phyloP scores from a whole-genome alignment of 495 filamentous ascomycete genomes.

The Daldinia decipiens region DNA sequence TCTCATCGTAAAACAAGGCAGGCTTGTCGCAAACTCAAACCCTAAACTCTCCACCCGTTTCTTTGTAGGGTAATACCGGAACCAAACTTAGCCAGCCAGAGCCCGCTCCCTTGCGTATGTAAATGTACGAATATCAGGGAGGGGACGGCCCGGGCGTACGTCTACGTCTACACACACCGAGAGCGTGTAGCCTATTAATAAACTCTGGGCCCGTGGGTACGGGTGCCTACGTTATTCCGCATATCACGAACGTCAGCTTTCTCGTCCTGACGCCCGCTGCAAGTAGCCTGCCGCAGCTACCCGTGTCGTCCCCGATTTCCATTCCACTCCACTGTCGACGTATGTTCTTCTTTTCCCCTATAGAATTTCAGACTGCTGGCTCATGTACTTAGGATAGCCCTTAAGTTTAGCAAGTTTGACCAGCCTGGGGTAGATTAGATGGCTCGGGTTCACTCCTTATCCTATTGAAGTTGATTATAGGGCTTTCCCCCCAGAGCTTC shows the following conservation, averaged over 20 bases:
- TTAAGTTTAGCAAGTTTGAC: neutral
- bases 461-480: neutral
- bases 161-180: neutral
- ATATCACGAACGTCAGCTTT: conserved; percentile 11
- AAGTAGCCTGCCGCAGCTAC: conserved; percentile 29
- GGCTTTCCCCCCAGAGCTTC: neutral
- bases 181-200: conserved; percentile 4
- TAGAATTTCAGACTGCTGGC: too few relatives aligned
- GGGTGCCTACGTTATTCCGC: conserved; percentile 18
- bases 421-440: neutral
- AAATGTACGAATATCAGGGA: neutral
- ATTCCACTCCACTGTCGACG: too few relatives aligned
- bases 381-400: neutral
- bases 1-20: too few relatives aligned
- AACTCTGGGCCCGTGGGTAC: conserved; percentile 28
- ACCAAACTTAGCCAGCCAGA: too few relatives aligned
- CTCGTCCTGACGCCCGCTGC: conserved; percentile 30
- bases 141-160: neutral
- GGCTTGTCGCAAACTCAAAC: too few relatives aligned
- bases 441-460: neutral
- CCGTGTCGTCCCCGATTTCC: conserved; percentile 7
- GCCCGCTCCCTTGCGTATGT: neutral
- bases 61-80: too few relatives aligned
- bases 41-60: too few relatives aligned
- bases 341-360: too few relatives aligned